Percentiles rank a stretch among this genome's conserved stretches.
Evolutionary conservation across 1,139 yeast genomes (phyloP).

Genomic region (Kodamaea fungicola): DNA sequence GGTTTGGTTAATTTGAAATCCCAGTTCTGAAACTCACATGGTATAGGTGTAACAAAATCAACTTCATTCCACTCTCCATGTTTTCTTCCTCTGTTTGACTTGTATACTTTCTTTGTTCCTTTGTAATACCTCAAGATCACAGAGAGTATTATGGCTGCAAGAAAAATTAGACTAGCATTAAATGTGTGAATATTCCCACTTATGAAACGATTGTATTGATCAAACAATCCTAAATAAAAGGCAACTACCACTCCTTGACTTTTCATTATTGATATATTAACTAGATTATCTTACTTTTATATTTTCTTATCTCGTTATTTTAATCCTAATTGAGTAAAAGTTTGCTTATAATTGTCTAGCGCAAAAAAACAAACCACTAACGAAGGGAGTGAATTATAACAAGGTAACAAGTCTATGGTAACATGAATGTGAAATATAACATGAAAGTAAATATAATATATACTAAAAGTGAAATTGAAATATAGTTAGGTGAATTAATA

Average conservation of each 20-base stretch:
- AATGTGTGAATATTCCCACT: slow-evolving; percentile 5
- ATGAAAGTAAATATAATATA: too few relatives aligned
- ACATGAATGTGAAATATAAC: too few relatives aligned
- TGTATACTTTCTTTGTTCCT: background rate
- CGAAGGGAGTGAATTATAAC: too few relatives aligned
- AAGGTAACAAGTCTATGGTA: too few relatives aligned
- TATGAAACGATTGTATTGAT: slow-evolving; percentile 5
- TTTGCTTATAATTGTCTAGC: slow-evolving; percentile 7
- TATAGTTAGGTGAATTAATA: too few relatives aligned
- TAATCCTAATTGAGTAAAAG: slow-evolving; percentile 14
- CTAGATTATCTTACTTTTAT: slow-evolving; percentile 1
- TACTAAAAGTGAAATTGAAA: too few relatives aligned
- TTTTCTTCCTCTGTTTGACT: slow-evolving; percentile 29
- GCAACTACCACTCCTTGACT: slow-evolving; percentile 6
- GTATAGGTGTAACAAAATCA: slow-evolving; percentile 45
- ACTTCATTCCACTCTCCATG: slow-evolving; percentile 54
- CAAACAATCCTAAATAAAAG: slow-evolving; percentile 6
- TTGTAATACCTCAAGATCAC: slow-evolving; percentile 2
- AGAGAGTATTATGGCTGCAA: slow-evolving; percentile 3
- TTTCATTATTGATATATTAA: slow-evolving; percentile 1
- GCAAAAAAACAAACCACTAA: too few relatives aligned
- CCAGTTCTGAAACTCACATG: slow-evolving; percentile 49
- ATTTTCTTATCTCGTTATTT: slow-evolving; percentile 8
- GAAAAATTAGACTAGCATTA: slow-evolving; percentile 2
- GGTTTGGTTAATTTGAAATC: slow-evolving; percentile 49